Conservation (phyloP, 2,329 filamentous ascomycete species). For the Calonectria pseudoreteaudii region DNA sequence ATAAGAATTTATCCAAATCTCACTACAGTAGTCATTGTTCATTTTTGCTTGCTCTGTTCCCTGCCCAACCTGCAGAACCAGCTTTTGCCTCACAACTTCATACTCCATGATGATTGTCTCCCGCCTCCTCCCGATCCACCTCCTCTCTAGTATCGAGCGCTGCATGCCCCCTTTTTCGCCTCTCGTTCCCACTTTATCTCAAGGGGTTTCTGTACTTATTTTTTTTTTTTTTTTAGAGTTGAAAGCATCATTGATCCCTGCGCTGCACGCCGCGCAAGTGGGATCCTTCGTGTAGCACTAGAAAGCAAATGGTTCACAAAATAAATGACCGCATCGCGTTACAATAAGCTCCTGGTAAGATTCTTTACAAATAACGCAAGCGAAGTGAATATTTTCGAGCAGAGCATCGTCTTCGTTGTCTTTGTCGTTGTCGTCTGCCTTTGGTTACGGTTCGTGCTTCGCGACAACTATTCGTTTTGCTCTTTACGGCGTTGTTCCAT, state of each 20-base stretch:
- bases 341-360: slow-evolving; percentile 84
- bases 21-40: neutral
- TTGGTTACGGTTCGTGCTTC: slow-evolving; percentile 65
- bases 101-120: too few species aligned
- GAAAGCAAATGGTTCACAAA: slow-evolving; percentile 91
- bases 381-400: slow-evolving; percentile 88
- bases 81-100: too few species aligned
- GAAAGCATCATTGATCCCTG: too few species aligned
- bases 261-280: too few species aligned
- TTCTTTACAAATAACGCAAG: slow-evolving; percentile 86
- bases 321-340: slow-evolving; percentile 97
- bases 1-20: too few species aligned
- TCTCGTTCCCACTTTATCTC: too few species aligned
- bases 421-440: slow-evolving; percentile 52
- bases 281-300: slow-evolving; percentile 86
- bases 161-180: too few species aligned
- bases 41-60: neutral
- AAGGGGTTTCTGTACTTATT: too few species aligned
- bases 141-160: too few species aligned
- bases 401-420: slow-evolving; percentile 74
- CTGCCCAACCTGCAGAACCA: neutral
- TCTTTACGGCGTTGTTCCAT: slow-evolving; percentile 88
- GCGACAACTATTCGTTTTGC: slow-evolving; percentile 73
- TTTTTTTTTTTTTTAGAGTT: too few species aligned
- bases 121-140: too few species aligned